These are phyloP conservation scores for Pseudogymnoascus sp. DNA, from an alignment of 2,329 filamentous ascomycete genomes.

Conservation along the genomic window DNA sequence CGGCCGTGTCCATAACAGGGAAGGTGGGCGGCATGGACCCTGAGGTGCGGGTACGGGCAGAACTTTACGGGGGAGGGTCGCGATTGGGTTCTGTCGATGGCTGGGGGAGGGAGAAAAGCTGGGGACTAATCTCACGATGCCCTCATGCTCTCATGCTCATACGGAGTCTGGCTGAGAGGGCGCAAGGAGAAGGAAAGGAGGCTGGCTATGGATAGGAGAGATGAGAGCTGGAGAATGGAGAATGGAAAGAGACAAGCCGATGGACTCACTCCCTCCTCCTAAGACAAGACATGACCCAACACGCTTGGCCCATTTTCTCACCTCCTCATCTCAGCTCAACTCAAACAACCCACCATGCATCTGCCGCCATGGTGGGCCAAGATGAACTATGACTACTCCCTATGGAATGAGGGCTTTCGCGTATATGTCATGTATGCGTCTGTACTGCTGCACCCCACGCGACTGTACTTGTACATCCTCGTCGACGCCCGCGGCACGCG, in stretches of 20 bases:
- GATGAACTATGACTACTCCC: slow-evolving; percentile 2
- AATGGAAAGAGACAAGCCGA: neutral
- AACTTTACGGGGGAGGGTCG: neutral
- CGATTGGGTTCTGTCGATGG: neutral
- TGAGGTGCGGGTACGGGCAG: neutral
- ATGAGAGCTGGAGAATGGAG: neutral
- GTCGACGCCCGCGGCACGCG: neutral
- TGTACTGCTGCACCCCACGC: slow-evolving; percentile 2
- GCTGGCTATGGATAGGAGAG: neutral
- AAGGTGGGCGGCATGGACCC: neutral
- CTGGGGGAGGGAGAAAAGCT: neutral
- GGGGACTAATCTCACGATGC: slow-evolving; percentile 1
- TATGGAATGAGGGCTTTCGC: neutral
- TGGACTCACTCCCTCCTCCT: neutral
- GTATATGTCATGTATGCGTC: neutral
- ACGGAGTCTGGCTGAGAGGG: neutral
- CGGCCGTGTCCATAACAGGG: neutral
- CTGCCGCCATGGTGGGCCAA: slow-evolving; percentile 5
- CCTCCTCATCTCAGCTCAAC: neutral
- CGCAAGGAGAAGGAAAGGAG: neutral
- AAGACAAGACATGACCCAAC: neutral
- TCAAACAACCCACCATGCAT: neutral
- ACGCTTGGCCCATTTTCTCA: neutral
- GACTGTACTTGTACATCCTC: slow-evolving; percentile 2
- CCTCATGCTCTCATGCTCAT: neutral